These are phyloP conservation scores for Dioscorea alata DNA, from an alignment of 106 monocot genomes.

Conservation along the genomic window DNA sequence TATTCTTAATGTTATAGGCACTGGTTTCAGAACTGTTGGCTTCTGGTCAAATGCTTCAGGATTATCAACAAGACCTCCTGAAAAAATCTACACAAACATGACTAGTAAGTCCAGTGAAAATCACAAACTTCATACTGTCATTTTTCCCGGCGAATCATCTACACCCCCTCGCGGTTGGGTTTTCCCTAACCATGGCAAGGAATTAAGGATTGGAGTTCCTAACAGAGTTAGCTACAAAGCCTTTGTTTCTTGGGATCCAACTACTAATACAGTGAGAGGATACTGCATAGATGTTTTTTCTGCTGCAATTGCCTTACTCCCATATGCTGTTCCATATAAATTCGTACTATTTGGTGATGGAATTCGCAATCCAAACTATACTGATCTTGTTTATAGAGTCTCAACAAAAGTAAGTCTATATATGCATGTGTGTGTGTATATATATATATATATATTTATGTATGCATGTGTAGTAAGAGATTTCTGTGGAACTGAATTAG, in stretches of 20 bases:
- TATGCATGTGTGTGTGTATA: too few species aligned
- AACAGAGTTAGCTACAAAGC: slow-evolving; percentile 38
- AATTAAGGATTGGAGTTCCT: slow-evolving; percentile 63
- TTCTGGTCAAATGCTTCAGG: slow-evolving; percentile 80
- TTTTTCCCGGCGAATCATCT: slow-evolving; percentile 65
- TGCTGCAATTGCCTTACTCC: slow-evolving; percentile 57
- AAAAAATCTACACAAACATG: slow-evolving; percentile 35
- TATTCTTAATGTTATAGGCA: slow-evolving; percentile 65
- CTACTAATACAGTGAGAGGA: slow-evolving; percentile 28
- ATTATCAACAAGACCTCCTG: slow-evolving; percentile 45
- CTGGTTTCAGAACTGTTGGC: slow-evolving; percentile 46
- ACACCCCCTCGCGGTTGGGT: slow-evolving; percentile 66
- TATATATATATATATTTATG: too few species aligned
- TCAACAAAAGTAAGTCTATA: slow-evolving; percentile 46
- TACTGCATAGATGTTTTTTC: slow-evolving; percentile 74
- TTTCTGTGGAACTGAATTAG: background rate
- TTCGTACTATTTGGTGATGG: slow-evolving; percentile 60
- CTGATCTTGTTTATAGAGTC: slow-evolving; percentile 41
- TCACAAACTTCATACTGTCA: slow-evolving; percentile 36
- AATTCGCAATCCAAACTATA: slow-evolving; percentile 54
- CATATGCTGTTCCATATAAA: slow-evolving; percentile 58
- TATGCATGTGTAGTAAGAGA: too few species aligned
- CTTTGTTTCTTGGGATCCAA: slow-evolving; percentile 31
- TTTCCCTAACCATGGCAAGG: slow-evolving; percentile 53
- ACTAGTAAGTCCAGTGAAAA: slow-evolving; percentile 25